Conservation (phyloP, 106 monocot species). For the Acorus gramineus region DNA sequence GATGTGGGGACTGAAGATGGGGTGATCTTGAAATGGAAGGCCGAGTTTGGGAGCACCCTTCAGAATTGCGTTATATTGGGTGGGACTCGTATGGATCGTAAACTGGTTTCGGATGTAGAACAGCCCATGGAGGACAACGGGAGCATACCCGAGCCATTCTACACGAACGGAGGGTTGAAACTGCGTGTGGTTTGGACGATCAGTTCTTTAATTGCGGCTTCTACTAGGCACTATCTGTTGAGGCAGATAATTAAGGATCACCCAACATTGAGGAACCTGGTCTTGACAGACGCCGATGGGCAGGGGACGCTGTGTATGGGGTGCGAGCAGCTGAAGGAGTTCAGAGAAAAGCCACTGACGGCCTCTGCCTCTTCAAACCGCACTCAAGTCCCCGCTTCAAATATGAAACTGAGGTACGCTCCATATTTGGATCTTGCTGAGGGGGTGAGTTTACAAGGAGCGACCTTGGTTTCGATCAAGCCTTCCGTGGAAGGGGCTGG, state of each 20-base stretch:
- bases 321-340: constrained; percentile 22
- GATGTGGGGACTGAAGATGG: constrained; percentile 28
- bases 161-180: constrained; percentile 15
- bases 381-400: constrained; percentile 27
- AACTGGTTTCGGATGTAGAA: no score
- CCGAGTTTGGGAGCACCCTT: constrained; percentile 31
- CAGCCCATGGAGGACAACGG: constrained; percentile 7
- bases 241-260: constrained; percentile 14
- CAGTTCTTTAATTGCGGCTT: constrained; percentile 22
- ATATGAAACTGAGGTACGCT: constrained; percentile 24
- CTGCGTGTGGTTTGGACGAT: constrained; percentile 17
- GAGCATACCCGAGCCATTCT: constrained; percentile 17
- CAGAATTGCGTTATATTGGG: constrained; percentile 22
- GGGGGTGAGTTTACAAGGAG: constrained; percentile 19
- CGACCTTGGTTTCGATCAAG: constrained; percentile 22
- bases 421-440: constrained; percentile 17
- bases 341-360: constrained; percentile 20
- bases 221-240: constrained; percentile 17
- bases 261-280: constrained; percentile 9
- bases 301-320: constrained; percentile 26
- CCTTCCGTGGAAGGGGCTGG: constrained; percentile 1
- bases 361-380: constrained; percentile 14
- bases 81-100: neutral
- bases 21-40: constrained; percentile 23
- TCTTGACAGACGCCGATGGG: constrained; percentile 24